Conservation (phyloP, 2,329 filamentous ascomycete species). For the Ceratocystis lukuohia region DNA sequence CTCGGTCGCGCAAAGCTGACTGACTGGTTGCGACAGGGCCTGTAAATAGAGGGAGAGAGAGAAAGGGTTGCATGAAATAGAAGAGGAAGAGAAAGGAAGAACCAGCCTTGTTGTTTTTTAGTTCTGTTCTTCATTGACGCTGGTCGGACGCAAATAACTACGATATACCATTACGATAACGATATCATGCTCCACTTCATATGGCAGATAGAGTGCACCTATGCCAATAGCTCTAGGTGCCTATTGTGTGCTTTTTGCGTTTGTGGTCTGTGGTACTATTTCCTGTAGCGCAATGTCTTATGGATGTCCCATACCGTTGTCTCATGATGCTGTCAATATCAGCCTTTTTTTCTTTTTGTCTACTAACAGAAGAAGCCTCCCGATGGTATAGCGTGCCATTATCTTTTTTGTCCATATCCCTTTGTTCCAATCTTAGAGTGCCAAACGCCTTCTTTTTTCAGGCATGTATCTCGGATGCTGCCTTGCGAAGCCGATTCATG, state of each 20-base stretch:
- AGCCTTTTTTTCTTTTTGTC: background rate
- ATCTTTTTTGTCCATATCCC: conserved; percentile 4
- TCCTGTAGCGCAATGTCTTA: background rate
- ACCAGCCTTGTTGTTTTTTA: conserved; percentile 20
- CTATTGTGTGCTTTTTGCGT: background rate
- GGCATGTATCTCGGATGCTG: conserved; percentile 47
- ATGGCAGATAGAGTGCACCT: background rate
- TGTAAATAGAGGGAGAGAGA: conserved; percentile 33
- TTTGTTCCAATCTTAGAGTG: background rate
- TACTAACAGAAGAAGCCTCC: background rate
- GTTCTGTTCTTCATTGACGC: conserved; percentile 19
- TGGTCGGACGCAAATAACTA: conserved; percentile 1
- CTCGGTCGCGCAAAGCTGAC: conserved; percentile 85
- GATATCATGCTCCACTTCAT: background rate
- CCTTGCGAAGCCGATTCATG: conserved; percentile 73
- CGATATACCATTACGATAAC: conserved; percentile 12
- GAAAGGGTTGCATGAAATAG: background rate
- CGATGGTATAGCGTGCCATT: background rate
- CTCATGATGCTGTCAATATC: background rate
- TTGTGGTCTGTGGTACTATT: background rate
- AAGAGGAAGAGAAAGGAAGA: conserved; percentile 1
- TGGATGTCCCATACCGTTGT: background rate
- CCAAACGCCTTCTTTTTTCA: conserved; percentile 22
- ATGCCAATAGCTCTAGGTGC: background rate
- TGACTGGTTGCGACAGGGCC: conserved; percentile 76